Evolutionary conservation across 495 filamentous ascomycete genomes (phyloP), one percentile per base, ranked within the genome.

Genomic region (Echria macrotheca): DNA sequence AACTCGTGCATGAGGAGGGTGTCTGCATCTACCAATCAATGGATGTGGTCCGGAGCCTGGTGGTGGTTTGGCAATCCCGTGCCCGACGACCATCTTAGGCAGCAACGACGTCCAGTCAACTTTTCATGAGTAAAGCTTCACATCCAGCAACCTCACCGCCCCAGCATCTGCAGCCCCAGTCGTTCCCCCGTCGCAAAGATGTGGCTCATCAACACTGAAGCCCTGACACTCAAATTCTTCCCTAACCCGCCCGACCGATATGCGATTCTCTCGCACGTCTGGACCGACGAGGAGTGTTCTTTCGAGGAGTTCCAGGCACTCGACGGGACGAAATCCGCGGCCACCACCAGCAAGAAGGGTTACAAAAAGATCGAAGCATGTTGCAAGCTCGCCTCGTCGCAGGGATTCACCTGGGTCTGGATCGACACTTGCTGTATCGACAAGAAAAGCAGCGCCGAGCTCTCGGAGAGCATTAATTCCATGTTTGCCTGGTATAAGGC

Each of bases 401-500:
- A 41, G 14, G 11, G 8, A 1, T 9, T 41, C 8, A 6, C 14
- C 3, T 41, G 22, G 18, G 22, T 21, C 0, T 41, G 38, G 38
- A n/a, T 41, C 6, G 38, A 41, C 9, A 41, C 38, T 0, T 41
- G 38, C 38, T 41, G 38, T 22, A 41, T 41, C 38, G 38, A 41
- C 38, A 41, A 41, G 38, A 4, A 8, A 1, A 41, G 38, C 38
- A 41, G 38, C 19, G 38, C 38, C 19, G 38, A 41, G 5, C 19
- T 41, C 7, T 41, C 38, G 17, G 38, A 41, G 38, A 41, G 38
- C 19, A 41, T 41, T 21, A 41, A 41, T 21, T 41, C 38, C 38
- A 41, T 41, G 38, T 41, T 41, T 24, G 17, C 38, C 2, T 41
- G 38, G 38, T 41, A 41, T 12, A 0, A 5, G 21, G 19, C 38